phyloP scores from a whole-genome alignment of 306 rosid genomes.

The Ormosia emarginata region DNA sequence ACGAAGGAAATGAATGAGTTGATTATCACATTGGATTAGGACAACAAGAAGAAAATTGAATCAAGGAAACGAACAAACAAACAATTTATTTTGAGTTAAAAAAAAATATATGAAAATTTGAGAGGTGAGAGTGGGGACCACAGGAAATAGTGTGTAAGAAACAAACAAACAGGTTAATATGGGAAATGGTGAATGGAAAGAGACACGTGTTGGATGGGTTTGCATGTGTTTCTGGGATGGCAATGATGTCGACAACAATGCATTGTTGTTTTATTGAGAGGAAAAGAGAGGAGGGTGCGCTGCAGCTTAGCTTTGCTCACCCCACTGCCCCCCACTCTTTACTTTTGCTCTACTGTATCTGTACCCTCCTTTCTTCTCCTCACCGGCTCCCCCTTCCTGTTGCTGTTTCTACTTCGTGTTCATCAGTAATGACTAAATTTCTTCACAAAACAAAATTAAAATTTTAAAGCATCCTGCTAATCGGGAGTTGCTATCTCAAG shows the following conservation, averaged over 20 bases:
- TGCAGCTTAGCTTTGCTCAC: slow-evolving; percentile 22
- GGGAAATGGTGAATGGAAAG: slow-evolving; percentile 22
- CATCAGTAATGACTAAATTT: background rate
- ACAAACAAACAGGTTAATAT: slow-evolving; percentile 7
- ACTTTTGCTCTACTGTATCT: no score
- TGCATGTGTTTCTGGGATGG: slow-evolving; percentile 49
- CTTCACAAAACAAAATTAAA: background rate
- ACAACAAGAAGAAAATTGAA: background rate
- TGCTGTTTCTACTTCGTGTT: no score
- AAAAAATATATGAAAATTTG: background rate
- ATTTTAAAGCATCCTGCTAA: background rate
- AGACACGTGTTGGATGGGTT: slow-evolving; percentile 32
- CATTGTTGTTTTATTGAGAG: background rate
- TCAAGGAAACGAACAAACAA: background rate
- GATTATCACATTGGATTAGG: background rate
- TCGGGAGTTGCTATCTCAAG: no score
- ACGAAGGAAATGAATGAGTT: background rate
- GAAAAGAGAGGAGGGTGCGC: background rate
- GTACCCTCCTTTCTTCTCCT: background rate
- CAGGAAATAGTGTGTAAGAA: slow-evolving; percentile 4
- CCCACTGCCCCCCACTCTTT: background rate
- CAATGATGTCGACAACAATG: slow-evolving; percentile 46
- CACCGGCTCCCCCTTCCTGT: background rate
- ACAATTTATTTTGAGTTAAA: background rate
- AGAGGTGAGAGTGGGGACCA: slow-evolving; percentile 5